Percentiles rank a stretch among this genome's conserved stretches.
Evolutionary conservation across 345 rosid species (phyloP).

Genomic region (Clausena lansium): DNA sequence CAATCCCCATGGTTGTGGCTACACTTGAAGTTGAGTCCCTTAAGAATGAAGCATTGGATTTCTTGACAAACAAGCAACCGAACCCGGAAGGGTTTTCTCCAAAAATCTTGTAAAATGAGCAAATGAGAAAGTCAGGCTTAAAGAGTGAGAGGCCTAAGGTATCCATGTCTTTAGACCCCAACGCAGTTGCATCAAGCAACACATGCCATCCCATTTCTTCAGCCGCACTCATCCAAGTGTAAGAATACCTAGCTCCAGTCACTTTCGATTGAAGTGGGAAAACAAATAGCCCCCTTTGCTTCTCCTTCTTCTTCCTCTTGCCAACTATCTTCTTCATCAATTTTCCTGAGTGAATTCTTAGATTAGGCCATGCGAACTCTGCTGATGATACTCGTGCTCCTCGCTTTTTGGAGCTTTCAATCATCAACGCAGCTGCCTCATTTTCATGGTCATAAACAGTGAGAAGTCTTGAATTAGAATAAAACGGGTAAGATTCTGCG

Average conservation of each 20-base stretch:
- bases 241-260: conserved; percentile 72
- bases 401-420: conserved; percentile 51
- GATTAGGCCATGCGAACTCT: conserved; percentile 65
- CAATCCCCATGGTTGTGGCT: conserved; percentile 33
- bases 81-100: conserved; percentile 76
- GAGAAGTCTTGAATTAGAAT: conserved; percentile 47
- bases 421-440: conserved; percentile 63
- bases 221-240: conserved; percentile 79
- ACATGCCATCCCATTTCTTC: conserved; percentile 80
- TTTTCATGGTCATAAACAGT: conserved; percentile 75
- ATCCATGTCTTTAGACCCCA: conserved; percentile 84
- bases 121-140: conserved; percentile 74
- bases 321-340: conserved; percentile 45
- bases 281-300: conserved; percentile 63
- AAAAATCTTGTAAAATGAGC: conserved; percentile 70
- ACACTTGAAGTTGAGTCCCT: conserved; percentile 28
- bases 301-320: conserved; percentile 36
- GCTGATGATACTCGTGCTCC: conserved; percentile 57
- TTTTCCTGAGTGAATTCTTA: conserved; percentile 45
- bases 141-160: conserved; percentile 80
- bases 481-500: conserved; percentile 71
- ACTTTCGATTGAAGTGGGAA: conserved; percentile 79
- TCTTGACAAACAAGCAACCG: conserved; percentile 73
- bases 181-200: conserved; percentile 71
- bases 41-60: conserved; percentile 45